These are phyloP conservation scores for Elsinoe ampelina DNA, from an alignment of 2,329 filamentous ascomycete species.

Conservation along the genomic window DNA sequence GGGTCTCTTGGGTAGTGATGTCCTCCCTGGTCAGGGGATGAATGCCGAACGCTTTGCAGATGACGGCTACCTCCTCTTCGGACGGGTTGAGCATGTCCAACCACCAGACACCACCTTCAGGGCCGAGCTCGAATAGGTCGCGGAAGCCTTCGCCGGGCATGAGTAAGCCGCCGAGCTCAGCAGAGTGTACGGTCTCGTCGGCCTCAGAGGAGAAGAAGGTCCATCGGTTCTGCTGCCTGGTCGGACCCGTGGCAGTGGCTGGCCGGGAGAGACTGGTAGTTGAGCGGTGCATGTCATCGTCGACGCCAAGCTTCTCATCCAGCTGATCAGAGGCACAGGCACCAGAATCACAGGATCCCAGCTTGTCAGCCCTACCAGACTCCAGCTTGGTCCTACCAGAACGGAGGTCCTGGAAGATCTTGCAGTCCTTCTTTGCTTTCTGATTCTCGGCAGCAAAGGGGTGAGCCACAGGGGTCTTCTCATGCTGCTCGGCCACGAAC, in stretches of 20 bases:
- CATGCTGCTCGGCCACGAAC: slow-evolving; percentile 59
- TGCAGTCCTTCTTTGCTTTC: slow-evolving; percentile 21
- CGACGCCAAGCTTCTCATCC: slow-evolving; percentile 25
- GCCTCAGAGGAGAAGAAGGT: slow-evolving; percentile 95
- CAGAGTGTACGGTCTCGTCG: slow-evolving; percentile 85
- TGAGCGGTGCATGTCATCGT: slow-evolving; percentile 37
- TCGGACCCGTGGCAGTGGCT: slow-evolving; percentile 18
- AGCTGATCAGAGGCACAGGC: slow-evolving; percentile 26
- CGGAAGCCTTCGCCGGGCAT: slow-evolving; percentile 84
- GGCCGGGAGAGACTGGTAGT: slow-evolving; percentile 21
- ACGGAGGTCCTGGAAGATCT: slow-evolving; percentile 12
- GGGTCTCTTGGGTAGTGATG: slow-evolving; percentile 87
- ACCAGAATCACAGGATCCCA: slow-evolving; percentile 9
- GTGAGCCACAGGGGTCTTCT: slow-evolving; percentile 38
- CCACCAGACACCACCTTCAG: slow-evolving; percentile 90
- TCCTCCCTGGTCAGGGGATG: slow-evolving; percentile 95
- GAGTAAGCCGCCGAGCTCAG: slow-evolving; percentile 77
- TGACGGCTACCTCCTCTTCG: slow-evolving; percentile 74
- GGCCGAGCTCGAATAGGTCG: slow-evolving; percentile 67
- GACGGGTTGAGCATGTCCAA: slow-evolving; percentile 86
- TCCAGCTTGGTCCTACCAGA: too few species aligned
- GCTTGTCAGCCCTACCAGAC: not conserved
- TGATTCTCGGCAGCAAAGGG: slow-evolving; percentile 26
- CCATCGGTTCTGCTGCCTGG: slow-evolving; percentile 55
- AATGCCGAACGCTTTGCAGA: slow-evolving; percentile 90